Evolutionary conservation across 768 basidiomycete species (phyloP), one percentile per base, ranked within the genome.

Genomic region (Suillus occidentalis): DNA sequence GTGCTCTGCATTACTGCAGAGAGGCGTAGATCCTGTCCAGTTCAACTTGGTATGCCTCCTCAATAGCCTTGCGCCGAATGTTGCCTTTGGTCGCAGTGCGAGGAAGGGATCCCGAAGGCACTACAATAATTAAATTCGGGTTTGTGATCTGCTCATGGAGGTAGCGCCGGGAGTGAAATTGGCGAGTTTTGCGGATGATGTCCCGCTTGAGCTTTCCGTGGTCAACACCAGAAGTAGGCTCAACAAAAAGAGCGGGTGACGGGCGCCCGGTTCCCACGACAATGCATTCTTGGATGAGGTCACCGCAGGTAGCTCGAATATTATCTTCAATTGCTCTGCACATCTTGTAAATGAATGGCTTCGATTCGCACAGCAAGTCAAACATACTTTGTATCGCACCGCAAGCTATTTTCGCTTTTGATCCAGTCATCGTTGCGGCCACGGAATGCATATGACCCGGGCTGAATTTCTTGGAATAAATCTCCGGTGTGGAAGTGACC

Each of bases 1-100:
- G 28, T 58, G 36, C 40, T 8, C n/a, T n/a, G 43, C 25, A 50
- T 71, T 65, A 70, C 34, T 47, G 62, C 62, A 75, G 61, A 61
- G 69, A 67, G 64, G 74, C 74, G 68, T 87, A 91, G 42, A 91
- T 82, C 42, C 72, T 72, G 75, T 92, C 89, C 25, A 93, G 81
- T 63, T 84, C 78, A 31, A 72, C 68, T 70, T 81, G 81, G 79
- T 84, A 90, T 31, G 79, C 69, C 67, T 89, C 88, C 76, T 93
- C 91, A 25, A 92, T 89, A 14, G 89, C 90, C 68, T 82, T 85
- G 53, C 91, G 84, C 59, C 91, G 87, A 67, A 93, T 89, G 71
- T 92, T 93, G 36, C 91, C 91, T 78, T 93, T 93, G 14, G 91
- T 91, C 22, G 86, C 87, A 0, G 91, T 93, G 67, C 91, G 81